Evolutionary conservation across 1,284 basidiomycete species (phyloP), one percentile per base, ranked within the genome.

Genomic region (Trametes pubescens): DNA sequence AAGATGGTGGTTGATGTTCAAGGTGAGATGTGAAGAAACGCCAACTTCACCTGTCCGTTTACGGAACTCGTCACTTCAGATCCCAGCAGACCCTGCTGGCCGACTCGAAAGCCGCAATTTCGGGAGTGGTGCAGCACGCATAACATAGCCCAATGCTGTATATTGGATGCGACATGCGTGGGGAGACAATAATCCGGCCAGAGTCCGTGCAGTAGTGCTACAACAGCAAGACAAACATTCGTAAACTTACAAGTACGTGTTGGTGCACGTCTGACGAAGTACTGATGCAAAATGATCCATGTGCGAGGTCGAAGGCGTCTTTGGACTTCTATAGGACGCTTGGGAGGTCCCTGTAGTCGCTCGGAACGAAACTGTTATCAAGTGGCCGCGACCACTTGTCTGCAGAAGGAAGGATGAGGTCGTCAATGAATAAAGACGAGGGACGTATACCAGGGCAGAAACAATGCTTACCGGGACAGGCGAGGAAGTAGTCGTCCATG

Each of bases 401-500:
- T 79, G 32, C 14, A 47, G 6, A 43, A 29, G 78, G 26, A 9
- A 43, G 6, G 46, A 21, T 29, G 34, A 16, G 6, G 40, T 29
- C 26, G 44, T 18, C 3, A 18, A 22, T 55, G 13, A 56, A 32
- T 26, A 9, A n/a, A 24, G 29, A 2, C 43, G n/a, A 46, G 3
- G 5, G 18, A n/a, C 1, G 8, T 2, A 43, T 47, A 51, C 13
- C 32, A 18, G 18, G 58, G 37, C 13, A 26, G 16, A 29, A 58
- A 22, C 29, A 32, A 38, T 54, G 73, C 83, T 29, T 61, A 88
- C 88, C 89, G 65, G 89, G 89, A 74, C 88, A 90, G 22, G 88
- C 85, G 13, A 90, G 71, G 70, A 91, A 91, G 71, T 92, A 91
- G 11, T 83, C 80, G 57, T 90, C 87, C 68, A 92, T 81, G 9